phyloP scores from a whole-genome alignment of 2,329 filamentous ascomycete genomes.

The Fusarium pininemorale region DNA sequence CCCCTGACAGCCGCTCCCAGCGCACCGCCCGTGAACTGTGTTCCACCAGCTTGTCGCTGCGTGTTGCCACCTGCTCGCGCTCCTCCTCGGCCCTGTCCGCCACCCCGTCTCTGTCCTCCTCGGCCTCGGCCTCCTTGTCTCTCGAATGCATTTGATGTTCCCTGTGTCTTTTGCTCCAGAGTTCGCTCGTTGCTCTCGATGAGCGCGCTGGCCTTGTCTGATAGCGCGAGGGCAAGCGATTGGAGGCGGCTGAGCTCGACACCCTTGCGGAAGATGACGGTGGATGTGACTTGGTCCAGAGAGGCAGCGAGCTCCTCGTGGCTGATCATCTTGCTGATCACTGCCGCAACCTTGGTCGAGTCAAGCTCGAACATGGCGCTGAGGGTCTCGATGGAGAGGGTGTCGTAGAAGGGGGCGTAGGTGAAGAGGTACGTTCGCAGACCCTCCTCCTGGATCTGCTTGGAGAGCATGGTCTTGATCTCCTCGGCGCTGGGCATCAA shows the following conservation, averaged over 20 bases:
- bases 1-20: slow-evolving; percentile 74
- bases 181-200: slow-evolving; percentile 98
- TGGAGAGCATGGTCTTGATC: slow-evolving; percentile 96
- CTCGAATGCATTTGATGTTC: slow-evolving; percentile 94
- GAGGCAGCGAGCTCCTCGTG: slow-evolving; percentile 97
- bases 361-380: slow-evolving; percentile 96
- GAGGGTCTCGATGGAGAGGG: slow-evolving; percentile 84
- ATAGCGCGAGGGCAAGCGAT: slow-evolving; percentile 90
- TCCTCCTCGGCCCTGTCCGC: slow-evolving; percentile 69
- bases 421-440: slow-evolving; percentile 99
- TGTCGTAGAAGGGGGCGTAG: slow-evolving; percentile 99
- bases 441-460: slow-evolving; percentile 98
- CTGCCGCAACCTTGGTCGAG: slow-evolving; percentile 87
- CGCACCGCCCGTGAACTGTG: slow-evolving; percentile 84
- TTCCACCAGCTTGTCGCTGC: slow-evolving; percentile 75
- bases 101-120: slow-evolving; percentile 71
- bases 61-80: slow-evolving; percentile 65
- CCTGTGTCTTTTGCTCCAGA: slow-evolving; percentile 95
- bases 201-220: slow-evolving; percentile 94
- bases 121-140: slow-evolving; percentile 83
- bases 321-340: slow-evolving; percentile 99
- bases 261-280: slow-evolving; percentile 99
- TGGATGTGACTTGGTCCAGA: slow-evolving; percentile 95
- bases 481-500: slow-evolving; percentile 91
- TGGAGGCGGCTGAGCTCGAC: slow-evolving; percentile 97